A percentile compares a stretch with the other conserved stretches of the same genome.
These are phyloP conservation scores for Diaporthe capsici DNA, from an alignment of 2,329 filamentous ascomycete genomes.

Conservation along the genomic window DNA sequence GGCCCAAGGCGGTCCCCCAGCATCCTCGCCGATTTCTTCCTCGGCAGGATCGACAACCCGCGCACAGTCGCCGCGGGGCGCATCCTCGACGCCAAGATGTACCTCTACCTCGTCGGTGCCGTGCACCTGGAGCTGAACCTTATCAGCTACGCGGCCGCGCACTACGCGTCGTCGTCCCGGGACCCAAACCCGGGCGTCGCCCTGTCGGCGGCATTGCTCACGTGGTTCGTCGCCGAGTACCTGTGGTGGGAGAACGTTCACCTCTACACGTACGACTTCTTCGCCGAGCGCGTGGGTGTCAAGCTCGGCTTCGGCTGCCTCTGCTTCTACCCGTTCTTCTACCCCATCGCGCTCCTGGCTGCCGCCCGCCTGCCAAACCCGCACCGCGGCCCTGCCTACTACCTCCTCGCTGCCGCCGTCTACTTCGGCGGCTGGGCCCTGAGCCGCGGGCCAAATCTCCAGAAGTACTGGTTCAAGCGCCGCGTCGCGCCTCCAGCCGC, in stretches of 20 bases:
- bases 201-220: slow-evolving; percentile 34
- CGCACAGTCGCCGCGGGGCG: slow-evolving; percentile 4
- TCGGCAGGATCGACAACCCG: slow-evolving; percentile 33
- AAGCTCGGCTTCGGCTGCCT: slow-evolving; percentile 38
- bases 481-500: background rate
- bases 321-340: slow-evolving; percentile 40
- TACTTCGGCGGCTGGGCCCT: slow-evolving; percentile 34
- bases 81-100: slow-evolving; percentile 38
- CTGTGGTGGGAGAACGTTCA: slow-evolving; percentile 39
- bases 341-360: slow-evolving; percentile 19
- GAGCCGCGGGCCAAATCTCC: slow-evolving; percentile 35
- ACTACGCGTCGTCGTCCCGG: background rate
- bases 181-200: slow-evolving; percentile 30
- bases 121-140: slow-evolving; percentile 41
- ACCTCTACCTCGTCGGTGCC: slow-evolving; percentile 36
- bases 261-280: slow-evolving; percentile 40
- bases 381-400: slow-evolving; percentile 1
- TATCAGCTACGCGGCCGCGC: slow-evolving; percentile 33
- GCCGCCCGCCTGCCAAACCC: slow-evolving; percentile 28
- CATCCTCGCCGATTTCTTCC: slow-evolving; percentile 25
- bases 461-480: slow-evolving; percentile 39
- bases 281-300: slow-evolving; percentile 37
- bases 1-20: background rate
- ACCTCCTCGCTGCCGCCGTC: slow-evolving; percentile 19
- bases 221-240: slow-evolving; percentile 39